Conservation (phyloP, 805 yeast species). For the Yarrowia bubula region DNA sequence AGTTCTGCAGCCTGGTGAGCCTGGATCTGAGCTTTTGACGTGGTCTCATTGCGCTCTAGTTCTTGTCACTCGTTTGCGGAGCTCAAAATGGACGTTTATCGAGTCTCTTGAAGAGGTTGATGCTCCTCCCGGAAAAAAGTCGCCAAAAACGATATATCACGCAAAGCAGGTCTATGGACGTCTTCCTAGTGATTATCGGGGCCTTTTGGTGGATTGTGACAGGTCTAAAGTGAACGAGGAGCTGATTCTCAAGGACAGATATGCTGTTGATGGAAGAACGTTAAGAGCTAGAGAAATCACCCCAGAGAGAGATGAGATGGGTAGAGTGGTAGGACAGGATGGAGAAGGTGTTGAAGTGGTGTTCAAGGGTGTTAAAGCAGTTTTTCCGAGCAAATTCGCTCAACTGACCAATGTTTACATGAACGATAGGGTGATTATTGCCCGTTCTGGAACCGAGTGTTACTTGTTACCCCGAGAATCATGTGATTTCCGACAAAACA, state of each 20-base stretch:
- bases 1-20: not conserved
- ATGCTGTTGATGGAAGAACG: not conserved
- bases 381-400: not conserved
- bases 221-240: not conserved
- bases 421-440: not conserved
- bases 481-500: not conserved
- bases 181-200: not conserved
- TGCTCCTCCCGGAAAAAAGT: not conserved
- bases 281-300: not conserved
- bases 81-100: not conserved
- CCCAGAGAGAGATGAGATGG: not conserved
- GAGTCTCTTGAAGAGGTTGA: not conserved
- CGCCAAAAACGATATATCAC: not conserved
- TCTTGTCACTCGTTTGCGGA: not conserved
- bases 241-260: not conserved
- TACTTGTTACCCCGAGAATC: not conserved
- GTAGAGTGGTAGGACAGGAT: not conserved
- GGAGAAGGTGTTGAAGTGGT: not conserved
- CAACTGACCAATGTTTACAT: not conserved
- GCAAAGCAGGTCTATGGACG: not conserved
- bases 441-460: not conserved
- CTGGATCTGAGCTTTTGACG: not conserved
- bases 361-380: not conserved
- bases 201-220: not conserved
- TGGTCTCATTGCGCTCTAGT: not conserved